These are phyloP conservation scores for Pythium chondricola DNA, from an alignment of 352 stramenopile genomes.

Conservation along the genomic window DNA sequence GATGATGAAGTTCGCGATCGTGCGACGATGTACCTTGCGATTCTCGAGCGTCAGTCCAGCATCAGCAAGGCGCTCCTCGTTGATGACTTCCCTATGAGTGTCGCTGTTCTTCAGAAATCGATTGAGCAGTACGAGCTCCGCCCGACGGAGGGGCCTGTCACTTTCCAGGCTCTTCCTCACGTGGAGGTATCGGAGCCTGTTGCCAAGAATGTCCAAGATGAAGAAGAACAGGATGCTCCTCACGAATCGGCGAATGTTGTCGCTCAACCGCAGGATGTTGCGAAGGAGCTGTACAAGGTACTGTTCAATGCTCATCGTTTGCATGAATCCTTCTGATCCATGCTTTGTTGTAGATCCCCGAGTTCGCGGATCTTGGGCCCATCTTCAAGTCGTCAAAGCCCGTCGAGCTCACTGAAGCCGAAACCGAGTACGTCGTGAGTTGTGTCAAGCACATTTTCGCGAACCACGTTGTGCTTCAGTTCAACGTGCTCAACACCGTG, in stretches of 20 bases:
- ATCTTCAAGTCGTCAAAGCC: conserved; percentile 91
- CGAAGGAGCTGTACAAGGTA: conserved; percentile 93
- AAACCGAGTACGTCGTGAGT: conserved; percentile 97
- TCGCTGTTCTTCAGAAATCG: conserved; percentile 72
- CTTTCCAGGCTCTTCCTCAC: conserved; percentile 75
- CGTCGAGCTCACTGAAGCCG: conserved; percentile 92
- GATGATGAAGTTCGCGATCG: conserved; percentile 96
- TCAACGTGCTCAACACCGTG: conserved; percentile 98
- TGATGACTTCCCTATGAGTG: conserved; percentile 74
- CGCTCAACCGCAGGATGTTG: conserved; percentile 61
- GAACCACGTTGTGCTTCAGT: conserved; percentile 94
- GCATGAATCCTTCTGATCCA: not conserved
- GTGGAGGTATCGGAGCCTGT: conserved; percentile 67
- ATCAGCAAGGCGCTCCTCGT: conserved; percentile 53
- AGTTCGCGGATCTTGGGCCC: conserved; percentile 90
- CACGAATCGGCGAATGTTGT: conserved; percentile 21
- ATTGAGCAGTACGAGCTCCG: conserved; percentile 85
- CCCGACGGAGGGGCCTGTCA: conserved; percentile 67
- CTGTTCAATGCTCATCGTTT: not conserved
- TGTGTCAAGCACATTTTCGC: conserved; percentile 97
- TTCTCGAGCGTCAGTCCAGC: conserved; percentile 59
- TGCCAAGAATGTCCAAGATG: conserved; percentile 24
- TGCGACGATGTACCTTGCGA: conserved; percentile 83
- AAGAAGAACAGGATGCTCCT: conserved; percentile 27
- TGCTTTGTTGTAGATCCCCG: conserved; percentile 71